These are phyloP conservation scores for Pleurostoma richardsiae DNA, from an alignment of 2,329 filamentous ascomycete species.

Conservation along the genomic window DNA sequence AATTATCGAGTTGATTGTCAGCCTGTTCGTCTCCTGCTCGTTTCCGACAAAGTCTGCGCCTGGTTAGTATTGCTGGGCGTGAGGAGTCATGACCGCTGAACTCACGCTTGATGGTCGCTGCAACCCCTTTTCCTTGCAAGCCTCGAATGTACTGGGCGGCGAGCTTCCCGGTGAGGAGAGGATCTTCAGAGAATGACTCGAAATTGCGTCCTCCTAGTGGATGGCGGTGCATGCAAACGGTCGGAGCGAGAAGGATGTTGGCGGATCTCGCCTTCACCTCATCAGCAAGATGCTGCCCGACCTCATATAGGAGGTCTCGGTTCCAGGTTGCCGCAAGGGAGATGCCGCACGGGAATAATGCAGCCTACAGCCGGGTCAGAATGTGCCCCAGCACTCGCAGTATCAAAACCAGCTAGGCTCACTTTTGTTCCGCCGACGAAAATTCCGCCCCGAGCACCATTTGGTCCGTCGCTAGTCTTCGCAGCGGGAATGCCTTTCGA, in stretches of 20 bases:
- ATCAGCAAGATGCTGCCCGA: constrained; percentile 66
- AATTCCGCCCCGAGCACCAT: constrained; percentile 62
- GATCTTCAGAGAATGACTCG: constrained; percentile 83
- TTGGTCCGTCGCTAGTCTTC: constrained; percentile 65
- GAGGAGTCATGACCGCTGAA: constrained; percentile 70
- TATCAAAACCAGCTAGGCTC: constrained; percentile 9
- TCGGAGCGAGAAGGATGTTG: constrained; percentile 69
- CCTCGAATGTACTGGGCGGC: constrained; percentile 69
- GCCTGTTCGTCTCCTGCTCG: constrained; percentile 65
- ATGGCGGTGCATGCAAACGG: constrained; percentile 76
- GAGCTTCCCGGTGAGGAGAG: constrained; percentile 68
- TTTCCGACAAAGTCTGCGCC: constrained; percentile 61
- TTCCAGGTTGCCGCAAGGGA: constrained; percentile 80
- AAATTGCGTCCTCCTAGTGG: constrained; percentile 83
- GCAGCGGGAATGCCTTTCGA: constrained; percentile 59
- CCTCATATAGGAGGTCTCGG: constrained; percentile 59
- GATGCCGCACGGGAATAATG: constrained; percentile 74
- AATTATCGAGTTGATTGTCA: constrained; percentile 60
- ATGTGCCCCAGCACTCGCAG: not conserved
- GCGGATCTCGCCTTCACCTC: constrained; percentile 71
- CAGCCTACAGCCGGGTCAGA: constrained; percentile 45
- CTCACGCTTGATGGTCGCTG: constrained; percentile 73
- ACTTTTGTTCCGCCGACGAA: constrained; percentile 65
- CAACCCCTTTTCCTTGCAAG: constrained; percentile 67
- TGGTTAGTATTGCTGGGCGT: constrained; percentile 12